Evolutionary conservation across 495 filamentous ascomycete species (phyloP).

Genomic region (Acidiella bohemica): DNA sequence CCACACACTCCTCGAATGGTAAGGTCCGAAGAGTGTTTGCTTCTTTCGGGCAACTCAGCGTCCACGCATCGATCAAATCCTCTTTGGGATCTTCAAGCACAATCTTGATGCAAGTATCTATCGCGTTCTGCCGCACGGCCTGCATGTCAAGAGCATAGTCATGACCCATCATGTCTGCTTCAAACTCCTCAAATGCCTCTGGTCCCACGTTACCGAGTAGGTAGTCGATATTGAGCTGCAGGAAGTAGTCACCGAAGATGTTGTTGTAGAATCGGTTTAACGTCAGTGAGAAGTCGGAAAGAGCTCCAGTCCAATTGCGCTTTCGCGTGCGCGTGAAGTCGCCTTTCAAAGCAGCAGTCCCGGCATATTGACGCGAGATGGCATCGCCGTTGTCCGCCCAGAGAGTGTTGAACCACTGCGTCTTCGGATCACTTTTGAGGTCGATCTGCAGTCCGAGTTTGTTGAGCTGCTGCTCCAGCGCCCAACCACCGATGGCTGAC

Average conservation of each 20-base stretch:
- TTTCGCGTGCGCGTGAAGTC: slow-evolving; percentile 87
- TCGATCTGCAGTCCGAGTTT: slow-evolving; percentile 60
- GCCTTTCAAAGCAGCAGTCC: slow-evolving; percentile 84
- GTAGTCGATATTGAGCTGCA: slow-evolving; percentile 86
- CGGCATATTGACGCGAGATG: slow-evolving; percentile 60
- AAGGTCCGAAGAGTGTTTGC: slow-evolving; percentile 49
- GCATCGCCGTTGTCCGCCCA: slow-evolving; percentile 92
- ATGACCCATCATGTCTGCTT: slow-evolving; percentile 69
- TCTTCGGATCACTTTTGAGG: slow-evolving; percentile 53
- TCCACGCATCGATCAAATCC: slow-evolving; percentile 77
- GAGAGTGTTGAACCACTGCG: slow-evolving; percentile 81
- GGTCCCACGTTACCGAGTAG: slow-evolving; percentile 77
- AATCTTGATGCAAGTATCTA: slow-evolving; percentile 71
- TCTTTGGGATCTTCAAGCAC: slow-evolving; percentile 72
- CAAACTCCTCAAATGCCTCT: slow-evolving; percentile 80
- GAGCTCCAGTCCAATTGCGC: slow-evolving; percentile 76
- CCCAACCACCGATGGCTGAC: slow-evolving; percentile 64
- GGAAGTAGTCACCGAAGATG: slow-evolving; percentile 92
- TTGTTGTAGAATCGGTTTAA: slow-evolving; percentile 61
- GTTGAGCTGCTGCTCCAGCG: slow-evolving; percentile 61
- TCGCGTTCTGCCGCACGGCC: slow-evolving; percentile 72
- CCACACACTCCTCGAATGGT: slow-evolving; percentile 70
- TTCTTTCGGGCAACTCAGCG: slow-evolving; percentile 53
- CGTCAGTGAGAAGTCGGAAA: slow-evolving; percentile 86
- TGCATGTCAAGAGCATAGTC: slow-evolving; percentile 78